Evolutionary conservation across 208 protist species (phyloP), one percentile per base, ranked within the genome.

Genomic region (Trypanosoma melophagium): DNA sequence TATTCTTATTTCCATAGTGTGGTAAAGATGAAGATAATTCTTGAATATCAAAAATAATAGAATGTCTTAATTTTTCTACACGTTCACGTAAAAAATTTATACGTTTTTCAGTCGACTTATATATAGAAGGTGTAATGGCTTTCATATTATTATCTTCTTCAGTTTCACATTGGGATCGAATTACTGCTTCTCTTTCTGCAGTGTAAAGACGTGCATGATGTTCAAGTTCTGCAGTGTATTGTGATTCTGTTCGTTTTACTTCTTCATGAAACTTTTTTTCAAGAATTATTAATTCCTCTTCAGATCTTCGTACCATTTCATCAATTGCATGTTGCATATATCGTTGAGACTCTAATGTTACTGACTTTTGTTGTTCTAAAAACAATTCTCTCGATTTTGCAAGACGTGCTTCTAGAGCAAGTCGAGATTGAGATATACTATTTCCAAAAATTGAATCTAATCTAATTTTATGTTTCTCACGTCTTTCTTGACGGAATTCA

Each of bases 361-460:
- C n/a, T 16, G 14, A 13, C 21, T 54, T 68, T 28, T 75, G 62
- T 40, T 19, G 3, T 49, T 68, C 54, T 40, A 54, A 50, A 63
- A 69, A 69, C 2, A 55, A 7, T 41, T 59, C 9, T 24, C 54
- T 13, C 3, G 56, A 59, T 13, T 12, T 28, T 8, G 60, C 51
- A 38, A 84, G 58, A 14, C 66, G 74, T 28, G 44, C 55, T 16
- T 74, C 73, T 74, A 53, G 40, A 58, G 31, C 28, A 54, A 58
- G 19, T 59, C 50, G 50, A 62, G 53, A 22, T 9, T 63, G 57
- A 47, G 54, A 52, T 42, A 47, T 54, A 0, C 28, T 21, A n/a
- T 64, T 41, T 24, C 62, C 71, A 59, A 83, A 84, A 17, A 80
- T 44, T 3, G 13, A 38, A 58, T 87, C 82, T 16, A 72, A 57